Evolutionary conservation across 129 eudicot genomes (phyloP), one percentile per base, ranked within the genome.

Genomic region (Lactuca saligna): DNA sequence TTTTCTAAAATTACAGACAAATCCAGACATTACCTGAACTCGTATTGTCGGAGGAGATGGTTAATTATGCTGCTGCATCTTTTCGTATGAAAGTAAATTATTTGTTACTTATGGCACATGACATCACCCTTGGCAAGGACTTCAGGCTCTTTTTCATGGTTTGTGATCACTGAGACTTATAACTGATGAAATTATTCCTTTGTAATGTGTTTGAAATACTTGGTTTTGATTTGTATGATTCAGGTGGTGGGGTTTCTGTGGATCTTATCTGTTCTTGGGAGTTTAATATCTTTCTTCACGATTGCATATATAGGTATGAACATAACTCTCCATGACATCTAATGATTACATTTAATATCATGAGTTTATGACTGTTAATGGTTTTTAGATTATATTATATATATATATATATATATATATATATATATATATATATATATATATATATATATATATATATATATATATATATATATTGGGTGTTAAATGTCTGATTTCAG

Each of bases 121-220:
- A 94, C 76, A 90, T 94, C 60, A 90, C 99, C 56, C 85, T 87
- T 76, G 97, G 97, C 75, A 94, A 87, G 76, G 99, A 94, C 81
- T 94, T 94, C 79, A 85, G 88, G 68, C 87, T 94, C 57, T 94
- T 87, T 71, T 94, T 90, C 77, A 82, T 73, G 99, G 99, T 94
- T 76, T 54, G 92, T 82, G 60, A 41, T 54, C 70, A 15, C 54
- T 25, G 29, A 25, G 34, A 56, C 65, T 72, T 66, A 53, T 20
- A 11, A 20, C 17, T 17, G 31, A 54, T 41, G 20, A 37, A 54
- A 54, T 12, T 11, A 25, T 37, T 61, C 34, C 6, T 71, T 49
- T 49, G 39, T 34, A 71, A 71, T 42, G 46, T 12, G 46, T 58
- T 20, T 0, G 25, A 20, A 25, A 25, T 25, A 25, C 29, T 25